Evolutionary conservation across 2,329 filamentous ascomycete genomes (phyloP).

Genomic region (Pseudogymnoascus sp.): DNA sequence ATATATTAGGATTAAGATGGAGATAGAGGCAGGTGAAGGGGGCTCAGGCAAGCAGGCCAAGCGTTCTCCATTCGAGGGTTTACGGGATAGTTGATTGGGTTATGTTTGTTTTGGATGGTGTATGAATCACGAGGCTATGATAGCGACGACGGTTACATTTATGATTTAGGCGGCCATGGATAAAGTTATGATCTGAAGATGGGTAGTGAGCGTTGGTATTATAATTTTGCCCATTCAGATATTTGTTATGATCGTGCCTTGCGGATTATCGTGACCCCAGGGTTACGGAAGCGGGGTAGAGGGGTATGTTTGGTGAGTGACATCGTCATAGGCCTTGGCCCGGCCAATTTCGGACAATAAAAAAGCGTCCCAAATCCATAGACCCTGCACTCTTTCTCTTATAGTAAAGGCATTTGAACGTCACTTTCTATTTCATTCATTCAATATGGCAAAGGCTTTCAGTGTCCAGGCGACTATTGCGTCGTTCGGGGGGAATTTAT

Average conservation of each 20-base stretch:
- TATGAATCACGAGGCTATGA: constrained; percentile 5
- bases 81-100: constrained; percentile 3
- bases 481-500: constrained; percentile 87
- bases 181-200: not conserved
- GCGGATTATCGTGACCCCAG: not conserved
- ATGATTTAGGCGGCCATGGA: constrained; percentile 5
- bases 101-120: constrained; percentile 2
- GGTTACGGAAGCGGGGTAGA: constrained; percentile 8
- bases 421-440: not conserved
- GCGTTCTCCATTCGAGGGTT: not conserved
- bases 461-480: constrained; percentile 83
- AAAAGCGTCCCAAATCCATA: not conserved
- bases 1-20: constrained; percentile 70
- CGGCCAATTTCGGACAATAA: not conserved
- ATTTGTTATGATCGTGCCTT: not conserved
- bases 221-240: not conserved
- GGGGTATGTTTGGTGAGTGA: not conserved
- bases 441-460: constrained; percentile 44
- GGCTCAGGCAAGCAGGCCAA: not conserved
- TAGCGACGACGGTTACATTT: constrained; percentile 1
- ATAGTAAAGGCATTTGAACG: not conserved
- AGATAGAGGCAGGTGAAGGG: constrained; percentile 37
- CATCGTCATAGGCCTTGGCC: constrained; percentile 4
- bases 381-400: not conserved
- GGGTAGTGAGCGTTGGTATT: not conserved